Evolutionary conservation across 176 grass and related monocot species (phyloP).

Genomic region (Musa itinerans): DNA sequence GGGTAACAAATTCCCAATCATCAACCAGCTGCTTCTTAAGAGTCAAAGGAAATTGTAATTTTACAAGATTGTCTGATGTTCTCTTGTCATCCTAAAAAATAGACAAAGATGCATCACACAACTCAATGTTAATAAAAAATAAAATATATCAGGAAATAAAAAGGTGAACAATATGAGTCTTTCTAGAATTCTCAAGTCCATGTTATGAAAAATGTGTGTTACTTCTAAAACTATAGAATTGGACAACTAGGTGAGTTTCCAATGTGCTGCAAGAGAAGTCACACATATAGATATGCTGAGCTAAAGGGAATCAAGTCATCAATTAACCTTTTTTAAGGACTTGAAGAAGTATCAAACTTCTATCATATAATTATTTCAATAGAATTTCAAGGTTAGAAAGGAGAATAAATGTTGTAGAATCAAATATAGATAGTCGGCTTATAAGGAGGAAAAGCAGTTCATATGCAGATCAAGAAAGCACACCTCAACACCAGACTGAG

Average conservation of each 20-base stretch:
- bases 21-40: slow-evolving; percentile 95
- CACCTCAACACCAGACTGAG: slow-evolving; percentile 57
- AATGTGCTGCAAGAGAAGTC: too few species aligned
- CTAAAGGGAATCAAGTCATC: too few species aligned
- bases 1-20: slow-evolving; percentile 85
- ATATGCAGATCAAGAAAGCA: slow-evolving; percentile 7
- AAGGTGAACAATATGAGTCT: slow-evolving; percentile 10
- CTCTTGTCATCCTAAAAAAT: slow-evolving; percentile 55
- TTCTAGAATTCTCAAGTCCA: background rate
- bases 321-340: too few species aligned
- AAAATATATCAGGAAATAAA: background rate
- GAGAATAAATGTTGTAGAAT: background rate
- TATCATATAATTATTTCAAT: background rate
- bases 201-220: background rate
- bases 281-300: too few species aligned
- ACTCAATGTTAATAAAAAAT: background rate
- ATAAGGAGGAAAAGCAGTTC: background rate
- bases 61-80: slow-evolving; percentile 51
- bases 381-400: background rate
- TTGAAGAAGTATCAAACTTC: background rate
- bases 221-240: slow-evolving; percentile 14
- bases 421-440: background rate
- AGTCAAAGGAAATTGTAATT: slow-evolving; percentile 79
- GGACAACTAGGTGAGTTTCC: background rate
- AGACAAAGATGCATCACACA: slow-evolving; percentile 15